These are phyloP conservation scores for Flaveria linearis DNA, from an alignment of 129 eudicot species.

Conservation along the genomic window DNA sequence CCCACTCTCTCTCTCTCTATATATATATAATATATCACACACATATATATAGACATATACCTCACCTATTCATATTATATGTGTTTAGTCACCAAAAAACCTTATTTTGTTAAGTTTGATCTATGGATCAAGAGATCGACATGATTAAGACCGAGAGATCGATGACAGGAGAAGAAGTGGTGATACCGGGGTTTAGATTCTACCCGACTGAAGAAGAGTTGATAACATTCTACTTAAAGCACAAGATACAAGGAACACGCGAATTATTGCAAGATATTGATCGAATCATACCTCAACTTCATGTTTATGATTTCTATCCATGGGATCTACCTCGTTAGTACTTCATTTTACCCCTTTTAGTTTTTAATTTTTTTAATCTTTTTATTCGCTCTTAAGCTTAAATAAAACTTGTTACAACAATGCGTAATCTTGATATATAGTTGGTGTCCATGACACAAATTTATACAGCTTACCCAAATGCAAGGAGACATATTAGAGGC, in stretches of 20 bases:
- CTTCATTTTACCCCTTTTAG: neutral
- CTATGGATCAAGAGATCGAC: neutral
- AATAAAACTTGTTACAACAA: neutral
- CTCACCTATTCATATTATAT: neutral
- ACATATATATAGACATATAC: neutral
- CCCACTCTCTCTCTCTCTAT: neutral
- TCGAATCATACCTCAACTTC: slow-evolving; percentile 44
- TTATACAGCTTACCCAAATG: neutral
- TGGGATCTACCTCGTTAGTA: slow-evolving; percentile 55
- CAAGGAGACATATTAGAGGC: too few relatives aligned
- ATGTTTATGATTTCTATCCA: slow-evolving; percentile 54
- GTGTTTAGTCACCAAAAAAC: neutral
- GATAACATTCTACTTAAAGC: slow-evolving; percentile 41
- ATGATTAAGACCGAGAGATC: slow-evolving; percentile 17
- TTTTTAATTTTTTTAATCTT: neutral
- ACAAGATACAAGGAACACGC: slow-evolving; percentile 35
- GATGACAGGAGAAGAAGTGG: slow-evolving; percentile 29
- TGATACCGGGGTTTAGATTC: slow-evolving; percentile 51
- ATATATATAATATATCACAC: neutral
- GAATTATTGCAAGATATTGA: slow-evolving; percentile 28
- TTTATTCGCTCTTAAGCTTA: neutral
- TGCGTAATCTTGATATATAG: neutral
- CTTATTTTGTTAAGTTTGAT: neutral
- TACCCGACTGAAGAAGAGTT: slow-evolving; percentile 65
- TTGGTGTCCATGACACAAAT: neutral